phyloP scores from a whole-genome alignment of 2,329 filamentous ascomycete species.

The Nigrograna mackinnonii region DNA sequence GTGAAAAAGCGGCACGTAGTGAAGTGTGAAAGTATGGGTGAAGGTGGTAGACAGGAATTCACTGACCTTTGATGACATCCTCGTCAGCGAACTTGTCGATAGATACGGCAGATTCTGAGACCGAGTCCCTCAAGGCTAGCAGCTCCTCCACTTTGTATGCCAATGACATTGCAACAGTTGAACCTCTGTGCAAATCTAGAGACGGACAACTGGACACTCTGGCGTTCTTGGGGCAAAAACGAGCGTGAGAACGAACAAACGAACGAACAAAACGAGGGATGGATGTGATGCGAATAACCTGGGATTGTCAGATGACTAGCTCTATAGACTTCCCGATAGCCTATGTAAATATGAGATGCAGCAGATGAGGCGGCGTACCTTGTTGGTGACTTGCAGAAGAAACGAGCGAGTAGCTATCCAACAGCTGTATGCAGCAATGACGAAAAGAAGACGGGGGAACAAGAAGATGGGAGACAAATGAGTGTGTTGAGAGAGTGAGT shows the following conservation, averaged over 20 bases:
- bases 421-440: conserved; percentile 40
- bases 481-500: conserved; percentile 23
- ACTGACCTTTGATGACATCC: conserved; percentile 47
- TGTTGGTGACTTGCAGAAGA: too few relatives aligned
- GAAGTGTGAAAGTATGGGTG: conserved; percentile 1
- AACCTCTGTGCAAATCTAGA: too few relatives aligned
- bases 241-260: conserved; percentile 13
- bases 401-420: conserved; percentile 42
- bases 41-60: too few relatives aligned
- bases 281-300: conserved; percentile 43
- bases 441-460: conserved; percentile 37
- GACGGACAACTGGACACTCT: too few relatives aligned
- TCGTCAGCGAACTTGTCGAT: conserved; percentile 46
- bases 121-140: conserved; percentile 44
- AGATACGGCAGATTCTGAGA: conserved; percentile 46
- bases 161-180: conserved; percentile 26
- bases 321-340: conserved; percentile 32
- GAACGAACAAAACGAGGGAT: conserved; percentile 32
- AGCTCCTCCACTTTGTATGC: conserved; percentile 47
- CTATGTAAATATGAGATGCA: conserved; percentile 26
- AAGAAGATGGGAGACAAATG: conserved; percentile 43
- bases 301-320: conserved; percentile 4
- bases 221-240: conserved; percentile 9
- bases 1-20: neutral
- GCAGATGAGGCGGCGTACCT: too few relatives aligned